A percentile compares a stretch with the other conserved stretches of the same genome.
Conservation (phyloP, 805 yeast genomes). For the Zygotorulaspora danielsina region DNA sequence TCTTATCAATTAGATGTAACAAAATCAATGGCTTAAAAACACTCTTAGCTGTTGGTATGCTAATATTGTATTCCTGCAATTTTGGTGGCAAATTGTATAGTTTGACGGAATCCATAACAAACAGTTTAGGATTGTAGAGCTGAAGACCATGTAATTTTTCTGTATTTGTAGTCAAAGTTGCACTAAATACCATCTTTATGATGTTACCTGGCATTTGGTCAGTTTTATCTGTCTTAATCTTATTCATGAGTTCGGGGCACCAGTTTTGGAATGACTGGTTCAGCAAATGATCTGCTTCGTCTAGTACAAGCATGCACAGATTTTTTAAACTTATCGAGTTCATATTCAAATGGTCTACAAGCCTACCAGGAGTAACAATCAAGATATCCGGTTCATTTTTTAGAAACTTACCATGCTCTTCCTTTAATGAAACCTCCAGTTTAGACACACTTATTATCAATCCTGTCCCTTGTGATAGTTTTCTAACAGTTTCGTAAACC, state of each 20-base stretch:
- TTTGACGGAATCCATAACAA: conserved; percentile 61
- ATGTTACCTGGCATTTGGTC: conserved; percentile 36
- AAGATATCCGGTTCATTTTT: conserved; percentile 58
- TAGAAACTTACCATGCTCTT: conserved; percentile 54
- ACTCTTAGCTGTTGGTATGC: conserved; percentile 39
- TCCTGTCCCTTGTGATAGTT: conserved; percentile 61
- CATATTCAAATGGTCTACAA: conserved; percentile 64
- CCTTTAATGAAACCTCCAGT: conserved; percentile 53
- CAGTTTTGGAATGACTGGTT: conserved; percentile 93
- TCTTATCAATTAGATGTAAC: conserved; percentile 45
- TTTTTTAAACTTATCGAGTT: conserved; percentile 44
- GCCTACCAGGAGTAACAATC: conserved; percentile 72
- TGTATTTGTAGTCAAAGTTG: conserved; percentile 91
- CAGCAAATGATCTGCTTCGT: conserved; percentile 77
- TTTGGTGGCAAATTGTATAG: conserved; percentile 57
- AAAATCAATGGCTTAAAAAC: conserved; percentile 70
- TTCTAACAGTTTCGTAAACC: conserved; percentile 61
- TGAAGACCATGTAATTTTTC: conserved; percentile 74
- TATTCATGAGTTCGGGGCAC: conserved; percentile 54
- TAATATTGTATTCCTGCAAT: conserved; percentile 43
- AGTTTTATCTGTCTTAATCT: conserved; percentile 36
- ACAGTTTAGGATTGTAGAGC: conserved; percentile 64
- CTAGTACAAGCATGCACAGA: conserved; percentile 63
- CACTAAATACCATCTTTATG: conserved; percentile 77
- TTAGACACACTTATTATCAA: conserved; percentile 51